Evolutionary conservation across 1,284 basidiomycete species (phyloP), one percentile per base, ranked within the genome.

Genomic region (Sanguinoderma infundibulare): DNA sequence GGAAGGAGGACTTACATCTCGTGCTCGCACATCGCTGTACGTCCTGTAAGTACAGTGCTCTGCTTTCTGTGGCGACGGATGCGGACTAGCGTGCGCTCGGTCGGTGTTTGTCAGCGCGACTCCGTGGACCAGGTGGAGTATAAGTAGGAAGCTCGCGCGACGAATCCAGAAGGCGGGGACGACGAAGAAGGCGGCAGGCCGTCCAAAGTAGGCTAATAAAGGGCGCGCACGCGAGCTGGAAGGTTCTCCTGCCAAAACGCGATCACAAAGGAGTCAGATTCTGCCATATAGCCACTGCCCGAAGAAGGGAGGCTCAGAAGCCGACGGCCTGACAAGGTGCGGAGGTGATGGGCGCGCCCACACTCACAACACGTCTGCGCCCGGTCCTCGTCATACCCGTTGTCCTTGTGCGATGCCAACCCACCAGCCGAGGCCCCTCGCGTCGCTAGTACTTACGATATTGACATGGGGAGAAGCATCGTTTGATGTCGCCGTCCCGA

Each of bases 1-100:
- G 34, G 38, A n/a, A 34, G 9, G 34, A 42, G 22, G 10, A 67
- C 84, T 68, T 65, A 86, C 85, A 86, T 76, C 79, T 85, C 81
- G 75, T 87, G 83, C 63, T 80, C 79, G 74, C 85, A 87, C 85
- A 87, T 86, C 60, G 3, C 10, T 15, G 35, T 14, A 39, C 39
- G 39, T n/a, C 34, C 3, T 28, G 36, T 28, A 3, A 28, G 15
- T 32, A n/a, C n/a, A n/a, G n/a, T n/a, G n/a, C n/a, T n/a, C n/a
- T n/a, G n/a, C 10, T 38, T 35, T 50, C 47, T 7, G 47, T 15
- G 42, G 34, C 12, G 34, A 12, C 34, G 34, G 34, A 12, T 34
- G 34, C 34, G 34, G 34, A 7, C 34, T 12, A 9, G n/a, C n/a
- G n/a, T n/a, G n/a, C n/a, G n/a, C n/a, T n/a, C n/a, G n/a, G n/a